Percentiles rank a stretch among this genome's conserved stretches.
Conservation (phyloP, 306 rosid species). For the Quillaja saponaria region DNA sequence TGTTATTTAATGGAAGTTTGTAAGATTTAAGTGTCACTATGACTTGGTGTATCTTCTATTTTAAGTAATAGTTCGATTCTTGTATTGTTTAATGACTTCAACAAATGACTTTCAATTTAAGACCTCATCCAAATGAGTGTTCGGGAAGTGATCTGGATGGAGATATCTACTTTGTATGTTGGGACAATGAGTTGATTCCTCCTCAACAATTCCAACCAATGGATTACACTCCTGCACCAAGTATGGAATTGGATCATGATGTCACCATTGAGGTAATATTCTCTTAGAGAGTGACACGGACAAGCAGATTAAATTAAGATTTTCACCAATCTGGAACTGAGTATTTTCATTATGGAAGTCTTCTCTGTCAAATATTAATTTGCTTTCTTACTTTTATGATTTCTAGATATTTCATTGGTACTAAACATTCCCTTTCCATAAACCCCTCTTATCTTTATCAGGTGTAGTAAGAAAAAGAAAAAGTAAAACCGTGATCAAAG, state of each 20-base stretch:
- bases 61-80: not conserved
- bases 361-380: too few species aligned
- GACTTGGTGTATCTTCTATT: not conserved
- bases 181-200: conserved; percentile 76
- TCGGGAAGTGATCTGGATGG: conserved; percentile 93
- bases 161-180: conserved; percentile 69
- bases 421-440: too few species aligned
- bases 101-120: conserved; percentile 29
- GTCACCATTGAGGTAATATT: conserved; percentile 67
- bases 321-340: too few species aligned
- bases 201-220: conserved; percentile 38
- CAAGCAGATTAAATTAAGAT: too few species aligned
- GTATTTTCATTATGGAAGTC: too few species aligned
- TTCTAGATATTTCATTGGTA: too few species aligned
- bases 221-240: conserved; percentile 64
- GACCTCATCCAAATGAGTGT: conserved; percentile 92
- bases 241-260: conserved; percentile 42
- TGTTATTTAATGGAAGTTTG: conserved; percentile 6
- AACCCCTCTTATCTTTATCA: too few species aligned
- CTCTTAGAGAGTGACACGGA: conserved; percentile 6
- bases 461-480: too few species aligned
- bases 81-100: conserved; percentile 22
- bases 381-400: too few species aligned
- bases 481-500: too few species aligned
- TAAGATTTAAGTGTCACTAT: too few species aligned